Evolutionary conservation across 768 basidiomycete species (phyloP).

Genomic region (Rhizopogon rudus): DNA sequence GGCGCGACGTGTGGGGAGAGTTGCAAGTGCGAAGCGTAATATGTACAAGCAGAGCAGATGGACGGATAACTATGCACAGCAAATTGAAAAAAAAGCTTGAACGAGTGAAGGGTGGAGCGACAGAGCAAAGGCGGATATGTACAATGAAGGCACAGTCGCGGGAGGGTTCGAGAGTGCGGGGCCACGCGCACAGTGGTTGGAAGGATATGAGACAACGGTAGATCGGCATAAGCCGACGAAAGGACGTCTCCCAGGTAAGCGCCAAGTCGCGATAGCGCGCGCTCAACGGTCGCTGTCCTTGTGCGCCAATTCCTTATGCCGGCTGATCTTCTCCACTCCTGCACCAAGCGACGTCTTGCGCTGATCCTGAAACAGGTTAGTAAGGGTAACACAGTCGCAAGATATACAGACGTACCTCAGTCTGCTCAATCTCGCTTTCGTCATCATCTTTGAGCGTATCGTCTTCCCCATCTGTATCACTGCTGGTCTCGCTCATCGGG

Average conservation of each 20-base stretch:
- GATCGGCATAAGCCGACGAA: too few relatives aligned
- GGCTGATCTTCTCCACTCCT: conserved; percentile 32
- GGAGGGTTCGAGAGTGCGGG: background rate
- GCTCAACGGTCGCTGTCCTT: background rate
- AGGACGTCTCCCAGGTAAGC: too few relatives aligned
- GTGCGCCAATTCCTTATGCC: conserved; percentile 19
- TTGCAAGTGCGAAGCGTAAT: too few relatives aligned
- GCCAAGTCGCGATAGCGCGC: background rate
- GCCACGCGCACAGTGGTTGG: too few relatives aligned
- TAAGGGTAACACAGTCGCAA: background rate
- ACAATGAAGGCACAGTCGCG: background rate
- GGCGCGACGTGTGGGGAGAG: background rate
- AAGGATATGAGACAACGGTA: too few relatives aligned
- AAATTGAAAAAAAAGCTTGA: background rate
- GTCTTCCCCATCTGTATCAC: conserved; percentile 10
- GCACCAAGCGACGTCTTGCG: conserved; percentile 30
- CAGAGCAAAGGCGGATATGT: background rate
- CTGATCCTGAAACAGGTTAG: conserved; percentile 13
- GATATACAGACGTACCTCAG: conserved; percentile 11
- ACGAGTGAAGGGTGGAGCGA: background rate
- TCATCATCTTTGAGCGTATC: conserved; percentile 7
- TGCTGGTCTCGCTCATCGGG: background rate
- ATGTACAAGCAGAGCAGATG: background rate
- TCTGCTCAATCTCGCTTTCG: background rate
- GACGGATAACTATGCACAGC: background rate